Evolutionary conservation across 2,329 filamentous ascomycete genomes (phyloP), one percentile per base, ranked within the genome.

Genomic region (Fusarium liriodendri): DNA sequence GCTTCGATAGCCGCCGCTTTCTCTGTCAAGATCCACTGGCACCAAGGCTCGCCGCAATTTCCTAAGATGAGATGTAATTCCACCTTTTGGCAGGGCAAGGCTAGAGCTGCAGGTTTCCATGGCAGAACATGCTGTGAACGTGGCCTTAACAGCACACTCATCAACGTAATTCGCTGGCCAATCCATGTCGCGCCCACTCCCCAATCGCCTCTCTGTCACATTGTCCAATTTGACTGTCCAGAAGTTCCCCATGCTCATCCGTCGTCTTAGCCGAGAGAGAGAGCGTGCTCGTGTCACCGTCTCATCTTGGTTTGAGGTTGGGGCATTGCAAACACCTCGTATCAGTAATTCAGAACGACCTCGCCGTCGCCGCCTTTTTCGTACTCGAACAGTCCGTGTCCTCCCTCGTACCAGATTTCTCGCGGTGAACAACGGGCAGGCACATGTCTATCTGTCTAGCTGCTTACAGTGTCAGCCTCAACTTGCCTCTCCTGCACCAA

Each of bases 21-120:
- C 68, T 73, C 42, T 25, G 9, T 32, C 10, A 27, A 72, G 71
- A 61, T 74, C 77, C 77, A 77, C 76, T 50, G 62, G 68, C 58
- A 72, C 47, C 47, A 52, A 52, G 47, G 45, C 60, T 71, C 61
- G 64, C 54, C 59, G 74, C 60, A 79, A 79, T 79, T 79, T 79
- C 77, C 73, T 77, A 76, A 79, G 77, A 79, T 79, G 77, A 79
- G 73, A 50, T 68, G 66, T 63, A 79, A 77, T 78, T 74, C 69
- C 67, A 76, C 55, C 54, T 69, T 33, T 33, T 32, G 57, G 47
- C 62, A 73, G 55, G 67, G 67, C 64, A 73, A 52, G 67, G 67
- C 67, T 67, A 62, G 33, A 64, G 55, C 57, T 66, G 63, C 63
- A 62, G 47, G 55, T 65, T 67, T 29, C 61, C 66, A 69, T 62